phyloP scores from a whole-genome alignment of 1,284 basidiomycete genomes.

The Pseudozyma thailandica region DNA sequence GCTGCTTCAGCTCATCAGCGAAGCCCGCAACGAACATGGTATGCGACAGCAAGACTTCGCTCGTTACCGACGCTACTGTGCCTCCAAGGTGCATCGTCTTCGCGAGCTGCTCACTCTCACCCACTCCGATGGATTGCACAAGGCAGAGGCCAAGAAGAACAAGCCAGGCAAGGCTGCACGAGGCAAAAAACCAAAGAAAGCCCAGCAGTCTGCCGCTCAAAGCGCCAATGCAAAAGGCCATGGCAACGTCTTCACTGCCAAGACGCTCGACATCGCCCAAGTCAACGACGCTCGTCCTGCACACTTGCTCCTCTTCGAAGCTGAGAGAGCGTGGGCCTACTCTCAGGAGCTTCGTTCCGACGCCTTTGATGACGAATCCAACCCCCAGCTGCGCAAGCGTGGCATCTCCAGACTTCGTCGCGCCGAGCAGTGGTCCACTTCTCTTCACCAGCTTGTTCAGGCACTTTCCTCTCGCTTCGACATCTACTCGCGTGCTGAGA shows the following conservation, averaged over 20 bases:
- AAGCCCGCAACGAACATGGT: conserved; percentile 89
- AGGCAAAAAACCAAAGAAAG: conserved; percentile 54
- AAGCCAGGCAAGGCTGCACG: conserved; percentile 36
- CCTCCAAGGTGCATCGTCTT: conserved; percentile 86
- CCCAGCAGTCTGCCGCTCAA: conserved; percentile 52
- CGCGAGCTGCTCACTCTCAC: conserved; percentile 84
- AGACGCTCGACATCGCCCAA: conserved; percentile 50
- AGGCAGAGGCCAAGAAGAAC: conserved; percentile 23
- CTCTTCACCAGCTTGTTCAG: conserved; percentile 80
- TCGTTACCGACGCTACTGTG: conserved; percentile 87
- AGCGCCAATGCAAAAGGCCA: conserved; percentile 73
- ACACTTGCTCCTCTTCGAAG: conserved; percentile 83
- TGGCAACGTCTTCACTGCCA: conserved; percentile 80
- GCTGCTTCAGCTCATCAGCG: conserved; percentile 85
- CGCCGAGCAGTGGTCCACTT: conserved; percentile 82
- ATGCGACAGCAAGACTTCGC: conserved; percentile 86
- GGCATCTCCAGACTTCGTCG: conserved; percentile 84
- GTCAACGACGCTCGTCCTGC: conserved; percentile 50
- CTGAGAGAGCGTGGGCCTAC: conserved; percentile 90
- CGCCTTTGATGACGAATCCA: conserved; percentile 72
- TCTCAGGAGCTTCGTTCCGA: conserved; percentile 80
- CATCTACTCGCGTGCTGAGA: conserved; percentile 53
- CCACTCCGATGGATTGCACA: conserved; percentile 70
- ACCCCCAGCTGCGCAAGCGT: conserved; percentile 76
- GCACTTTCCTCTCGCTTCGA: conserved; percentile 70